Evolutionary conservation across 164 flowering plant genomes (phyloP).

Genomic region (Stephania cephalantha): DNA sequence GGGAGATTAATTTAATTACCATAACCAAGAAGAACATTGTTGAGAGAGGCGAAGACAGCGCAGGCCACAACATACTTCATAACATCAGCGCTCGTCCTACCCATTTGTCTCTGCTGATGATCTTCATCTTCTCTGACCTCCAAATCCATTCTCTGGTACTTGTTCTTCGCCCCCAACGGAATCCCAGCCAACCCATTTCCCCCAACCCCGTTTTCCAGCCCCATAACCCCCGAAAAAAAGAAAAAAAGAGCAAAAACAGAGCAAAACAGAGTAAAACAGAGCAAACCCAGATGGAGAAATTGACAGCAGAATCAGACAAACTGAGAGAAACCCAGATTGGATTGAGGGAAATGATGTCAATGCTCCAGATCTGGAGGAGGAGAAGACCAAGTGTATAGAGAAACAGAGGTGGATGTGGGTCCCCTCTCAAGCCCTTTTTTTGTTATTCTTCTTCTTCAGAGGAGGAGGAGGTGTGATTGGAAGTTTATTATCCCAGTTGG

Average conservation of each 20-base stretch:
- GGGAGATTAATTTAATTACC: conserved; percentile 12
- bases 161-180: conserved; percentile 17
- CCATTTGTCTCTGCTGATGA: not conserved
- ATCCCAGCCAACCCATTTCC: conserved; percentile 5
- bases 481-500: not conserved
- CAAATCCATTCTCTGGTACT: conserved; percentile 20
- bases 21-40: conserved; percentile 33
- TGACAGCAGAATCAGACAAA: not conserved
- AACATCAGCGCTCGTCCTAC: conserved; percentile 1
- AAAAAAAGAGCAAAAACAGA: not conserved
- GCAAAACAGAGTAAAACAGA: not conserved
- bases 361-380: conserved; percentile 1
- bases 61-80: conserved; percentile 25
- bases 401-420: not conserved
- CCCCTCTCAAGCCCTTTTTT: not conserved
- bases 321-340: not conserved
- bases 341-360: not conserved
- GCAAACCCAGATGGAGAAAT: not conserved
- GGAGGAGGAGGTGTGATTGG: not conserved
- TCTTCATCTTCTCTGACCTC: conserved; percentile 18
- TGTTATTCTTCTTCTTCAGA: not conserved
- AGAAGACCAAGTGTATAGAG: not conserved
- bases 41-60: conserved; percentile 32
- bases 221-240: conserved; percentile 11
- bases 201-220: conserved; percentile 16